Conservation (phyloP, 148 eudicot species). For the Fagopyrum esculentum region DNA sequence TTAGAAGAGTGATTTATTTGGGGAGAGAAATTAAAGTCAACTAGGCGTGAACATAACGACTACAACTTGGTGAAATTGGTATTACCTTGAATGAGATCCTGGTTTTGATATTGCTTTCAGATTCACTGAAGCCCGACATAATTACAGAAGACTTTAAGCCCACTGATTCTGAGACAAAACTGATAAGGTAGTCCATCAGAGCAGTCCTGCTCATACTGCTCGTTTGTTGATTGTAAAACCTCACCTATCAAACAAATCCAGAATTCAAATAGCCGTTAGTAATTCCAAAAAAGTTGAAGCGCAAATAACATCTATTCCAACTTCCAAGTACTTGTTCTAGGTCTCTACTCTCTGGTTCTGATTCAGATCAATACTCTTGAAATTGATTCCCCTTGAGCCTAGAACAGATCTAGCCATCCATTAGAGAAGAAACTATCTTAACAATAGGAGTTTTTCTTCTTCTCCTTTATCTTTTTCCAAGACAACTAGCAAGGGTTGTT, state of each 20-base stretch:
- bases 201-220: conserved; percentile 38
- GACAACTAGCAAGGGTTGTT: too few relatives aligned
- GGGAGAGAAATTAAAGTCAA: not conserved
- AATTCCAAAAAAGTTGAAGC: not conserved
- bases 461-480: not conserved
- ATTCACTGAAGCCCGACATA: conserved; percentile 52
- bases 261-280: not conserved
- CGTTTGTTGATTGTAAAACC: conserved; percentile 49
- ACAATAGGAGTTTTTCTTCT: not conserved
- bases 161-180: conserved; percentile 31
- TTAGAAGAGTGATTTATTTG: not conserved
- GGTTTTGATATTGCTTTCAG: conserved; percentile 48
- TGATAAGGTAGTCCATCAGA: conserved; percentile 27
- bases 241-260: conserved; percentile 30
- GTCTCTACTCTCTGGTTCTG: not conserved
- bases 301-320: not conserved
- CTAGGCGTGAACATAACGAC: not conserved
- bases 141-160: conserved; percentile 42
- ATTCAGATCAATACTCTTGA: not conserved
- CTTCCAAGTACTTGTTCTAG: not conserved
- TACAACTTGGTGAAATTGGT: not conserved
- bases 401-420: not conserved
- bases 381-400: not conserved
- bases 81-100: conserved; percentile 33
- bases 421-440: not conserved